Evolutionary conservation across 441 rosid genomes (phyloP).

Genomic region (Macaranga tanarius): DNA sequence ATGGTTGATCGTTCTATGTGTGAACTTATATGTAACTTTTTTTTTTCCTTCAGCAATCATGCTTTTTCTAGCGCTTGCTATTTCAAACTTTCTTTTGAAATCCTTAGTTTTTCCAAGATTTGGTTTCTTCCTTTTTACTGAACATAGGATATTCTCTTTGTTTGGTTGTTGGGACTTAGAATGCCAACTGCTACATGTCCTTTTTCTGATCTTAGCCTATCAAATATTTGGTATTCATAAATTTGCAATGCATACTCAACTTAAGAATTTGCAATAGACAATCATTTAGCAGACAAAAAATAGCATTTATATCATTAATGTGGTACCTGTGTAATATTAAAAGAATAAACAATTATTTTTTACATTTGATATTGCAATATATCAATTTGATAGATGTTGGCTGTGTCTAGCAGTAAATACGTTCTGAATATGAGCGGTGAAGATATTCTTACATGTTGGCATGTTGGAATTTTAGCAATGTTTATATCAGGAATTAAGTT

Average conservation of each 20-base stretch:
- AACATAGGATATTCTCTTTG: neutral
- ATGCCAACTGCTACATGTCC: neutral
- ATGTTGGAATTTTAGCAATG: neutral
- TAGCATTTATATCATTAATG: neutral
- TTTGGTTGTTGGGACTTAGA: neutral
- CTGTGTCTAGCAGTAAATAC: neutral
- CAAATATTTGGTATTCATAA: neutral
- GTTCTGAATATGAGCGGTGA: neutral
- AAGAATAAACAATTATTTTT: neutral
- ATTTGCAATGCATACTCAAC: neutral
- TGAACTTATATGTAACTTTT: neutral
- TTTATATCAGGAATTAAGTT: neutral
- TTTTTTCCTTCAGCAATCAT: neutral
- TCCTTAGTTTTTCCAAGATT: neutral
- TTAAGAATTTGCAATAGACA: conserved; percentile 8
- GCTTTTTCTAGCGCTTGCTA: neutral
- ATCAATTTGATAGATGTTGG: neutral
- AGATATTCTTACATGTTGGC: neutral
- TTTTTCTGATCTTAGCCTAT: neutral
- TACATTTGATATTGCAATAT: neutral
- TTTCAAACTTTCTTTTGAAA: neutral
- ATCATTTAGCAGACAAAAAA: neutral
- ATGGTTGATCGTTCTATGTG: neutral
- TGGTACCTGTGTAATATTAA: neutral
- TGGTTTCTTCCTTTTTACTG: neutral